Evolutionary conservation across 2,329 filamentous ascomycete genomes (phyloP).

Genomic region (Aureobasidium leucospermi): DNA sequence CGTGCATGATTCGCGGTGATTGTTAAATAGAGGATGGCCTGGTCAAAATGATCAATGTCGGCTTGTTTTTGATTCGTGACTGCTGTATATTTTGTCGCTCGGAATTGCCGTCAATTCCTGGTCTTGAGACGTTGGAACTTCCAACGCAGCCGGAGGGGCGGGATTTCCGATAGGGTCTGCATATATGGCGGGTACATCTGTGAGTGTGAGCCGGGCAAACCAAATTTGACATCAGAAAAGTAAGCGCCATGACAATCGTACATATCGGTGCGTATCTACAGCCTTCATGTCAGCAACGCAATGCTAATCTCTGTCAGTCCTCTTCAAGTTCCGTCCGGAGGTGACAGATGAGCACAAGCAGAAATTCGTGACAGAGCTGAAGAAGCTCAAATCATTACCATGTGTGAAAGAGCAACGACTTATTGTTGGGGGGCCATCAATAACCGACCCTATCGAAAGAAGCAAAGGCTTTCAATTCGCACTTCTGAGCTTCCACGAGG

Average conservation of each 20-base stretch:
- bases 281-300: background rate
- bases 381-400: slow-evolving; percentile 41
- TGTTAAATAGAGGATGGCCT: too few species aligned
- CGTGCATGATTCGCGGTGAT: background rate
- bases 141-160: too few species aligned
- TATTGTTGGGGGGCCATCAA: slow-evolving; percentile 46
- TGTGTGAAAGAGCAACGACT: slow-evolving; percentile 44
- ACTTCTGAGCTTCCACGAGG: slow-evolving; percentile 45
- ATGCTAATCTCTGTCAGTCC: slow-evolving; percentile 28
- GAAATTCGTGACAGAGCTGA: slow-evolving; percentile 42
- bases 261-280: background rate
- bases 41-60: too few species aligned
- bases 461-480: slow-evolving; percentile 49
- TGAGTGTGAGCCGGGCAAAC: too few species aligned
- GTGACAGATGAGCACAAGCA: slow-evolving; percentile 37
- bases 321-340: slow-evolving; percentile 44
- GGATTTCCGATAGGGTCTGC: too few species aligned
- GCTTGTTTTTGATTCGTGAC: too few species aligned
- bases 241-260: background rate
- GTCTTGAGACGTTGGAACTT: too few species aligned
- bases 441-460: slow-evolving; percentile 45
- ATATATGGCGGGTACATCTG: too few species aligned
- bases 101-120: too few species aligned
- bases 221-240: background rate
- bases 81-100: too few species aligned